These are phyloP conservation scores for Ramaria sp. DNA, from an alignment of 768 basidiomycete species.

Conservation along the genomic window DNA sequence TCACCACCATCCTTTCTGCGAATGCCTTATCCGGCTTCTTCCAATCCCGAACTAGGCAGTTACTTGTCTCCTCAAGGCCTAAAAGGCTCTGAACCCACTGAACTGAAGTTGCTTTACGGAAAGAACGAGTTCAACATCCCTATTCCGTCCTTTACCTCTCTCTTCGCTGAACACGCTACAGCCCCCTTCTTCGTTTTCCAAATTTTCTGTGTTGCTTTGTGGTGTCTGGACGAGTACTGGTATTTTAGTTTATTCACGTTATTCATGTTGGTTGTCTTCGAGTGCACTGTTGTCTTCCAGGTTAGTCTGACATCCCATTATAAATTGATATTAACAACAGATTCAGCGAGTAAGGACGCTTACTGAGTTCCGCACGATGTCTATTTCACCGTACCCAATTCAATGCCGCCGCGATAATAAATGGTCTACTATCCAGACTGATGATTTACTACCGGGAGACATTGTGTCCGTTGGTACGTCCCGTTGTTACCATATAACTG, in stretches of 20 bases:
- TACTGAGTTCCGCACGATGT: conserved; percentile 96
- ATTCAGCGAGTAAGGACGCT: conserved; percentile 81
- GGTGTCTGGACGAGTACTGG: conserved; percentile 99
- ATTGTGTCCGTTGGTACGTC: conserved; percentile 68
- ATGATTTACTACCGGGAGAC: conserved; percentile 86
- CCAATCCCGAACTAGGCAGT: conserved; percentile 51
- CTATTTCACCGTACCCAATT: conserved; percentile 82
- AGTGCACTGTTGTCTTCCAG: conserved; percentile 99
- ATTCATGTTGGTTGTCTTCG: conserved; percentile 97
- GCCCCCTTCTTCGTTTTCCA: conserved; percentile 99
- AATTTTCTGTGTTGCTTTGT: conserved; percentile 92
- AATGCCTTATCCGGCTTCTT: conserved; percentile 81
- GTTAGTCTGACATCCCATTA: conserved; percentile 29
- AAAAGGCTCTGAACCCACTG: conserved; percentile 31
- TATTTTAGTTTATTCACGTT: conserved; percentile 96
- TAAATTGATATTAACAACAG: not conserved
- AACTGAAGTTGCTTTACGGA: conserved; percentile 63
- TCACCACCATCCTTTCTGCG: conserved; percentile 54
- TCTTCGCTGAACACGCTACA: conserved; percentile 92
- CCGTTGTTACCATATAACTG: conserved; percentile 8
- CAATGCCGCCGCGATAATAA: conserved; percentile 67
- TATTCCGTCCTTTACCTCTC: conserved; percentile 84
- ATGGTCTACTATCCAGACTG: conserved; percentile 76
- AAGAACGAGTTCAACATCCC: conserved; percentile 96
- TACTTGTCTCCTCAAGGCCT: conserved; percentile 57